Evolutionary conservation across 345 rosid species (phyloP), one percentile per base, ranked within the genome.

Genomic region (Brassica cretica): DNA sequence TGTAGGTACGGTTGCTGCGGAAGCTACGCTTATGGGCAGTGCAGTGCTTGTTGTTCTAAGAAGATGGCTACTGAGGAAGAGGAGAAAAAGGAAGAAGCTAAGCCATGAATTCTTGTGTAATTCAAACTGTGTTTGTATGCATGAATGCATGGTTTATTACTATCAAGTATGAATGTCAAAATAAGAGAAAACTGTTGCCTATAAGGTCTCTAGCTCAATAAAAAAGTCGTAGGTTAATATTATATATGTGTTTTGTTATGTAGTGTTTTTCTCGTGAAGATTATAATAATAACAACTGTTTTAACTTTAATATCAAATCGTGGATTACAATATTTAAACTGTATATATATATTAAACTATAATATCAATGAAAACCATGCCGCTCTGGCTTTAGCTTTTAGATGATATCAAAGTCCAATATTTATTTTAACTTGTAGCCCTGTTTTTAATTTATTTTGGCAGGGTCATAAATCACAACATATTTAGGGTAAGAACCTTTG

Each of bases 101-200:
- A 37, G 74, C 78, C 71, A 67, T 81, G 30, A 74, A 16, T 67
- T 60, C 59, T 68, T 25, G 5, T 55, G 64, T 77, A 65, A 53
- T 6, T 62, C 82, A 68, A 73, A 67, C 69, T 66, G 27, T 66
- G 73, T 78, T 72, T 66, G 81, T 72, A n/a, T 66, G 81, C 77
- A 78, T 78, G 77, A 30, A 53, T 61, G 68, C 75, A 55, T 77
- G 76, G 66, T 66, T 30, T 30, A 10, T 78, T 39, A 65, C 72
- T 32, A 18, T 19, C n/a, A 64, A 44, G 69, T 30, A 70, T 33
- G 19, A 59, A 30, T 66, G 73, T 61, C 44, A 41, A 72, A 66
- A 72, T 59, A 78, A 78, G 49, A 72, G 35, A 30, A 19, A 64
- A 27, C 3, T 55, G 56, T 24, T 71, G 8, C 72, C 4, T 10